Evolutionary conservation across 2,329 filamentous ascomycete genomes (phyloP), one percentile per base, ranked within the genome.

Genomic region (Aspergillus felis): DNA sequence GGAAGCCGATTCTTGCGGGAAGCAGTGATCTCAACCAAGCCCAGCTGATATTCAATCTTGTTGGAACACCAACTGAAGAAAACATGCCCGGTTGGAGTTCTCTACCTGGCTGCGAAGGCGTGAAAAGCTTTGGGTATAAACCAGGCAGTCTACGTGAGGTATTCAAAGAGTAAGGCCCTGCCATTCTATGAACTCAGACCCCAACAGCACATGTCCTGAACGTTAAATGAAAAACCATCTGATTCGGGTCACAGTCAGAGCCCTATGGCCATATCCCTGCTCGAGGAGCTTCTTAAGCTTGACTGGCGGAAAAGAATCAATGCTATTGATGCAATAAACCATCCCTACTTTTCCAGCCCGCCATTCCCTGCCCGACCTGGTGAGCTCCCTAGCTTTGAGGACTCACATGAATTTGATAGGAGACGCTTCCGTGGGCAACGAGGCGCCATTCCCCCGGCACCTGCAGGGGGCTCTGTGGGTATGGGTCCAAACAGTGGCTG

Each of bases 321-420:
- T 70, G 94, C 94, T 0, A 89, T 95, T 27, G 94, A 99, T 75
- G 94, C 94, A 1, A 79, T 99, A 24, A 84, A 95, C 62, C 94
- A 99, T 68, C 87, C 91, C 1, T 99, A 97, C 74, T 97, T 99
- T 78, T 87, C 85, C 60, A 89, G 85, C 56, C 76, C 83, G 1
- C 94, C 94, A 3, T 79, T 89, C 4, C 94, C 94, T 8, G 87
- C 92, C 42, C 84, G 84, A 55, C 91, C 94, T 1, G 87, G 89
- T 62, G 92, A 97, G 52, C 83, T 99, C n/a, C 94, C 94, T 2
- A 84, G 80, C 17, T 97, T 96, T 68, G 91, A 96, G 70, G 93
- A 97, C 68, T 96, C 92, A 48, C 94, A 99, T 74, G 94, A 99
- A 74, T 81, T 97, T n/a, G 94, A 99, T 71, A 85, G 93, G 52